phyloP scores from a whole-genome alignment of 2,329 filamentous ascomycete species.

The Diaporthe sp. region DNA sequence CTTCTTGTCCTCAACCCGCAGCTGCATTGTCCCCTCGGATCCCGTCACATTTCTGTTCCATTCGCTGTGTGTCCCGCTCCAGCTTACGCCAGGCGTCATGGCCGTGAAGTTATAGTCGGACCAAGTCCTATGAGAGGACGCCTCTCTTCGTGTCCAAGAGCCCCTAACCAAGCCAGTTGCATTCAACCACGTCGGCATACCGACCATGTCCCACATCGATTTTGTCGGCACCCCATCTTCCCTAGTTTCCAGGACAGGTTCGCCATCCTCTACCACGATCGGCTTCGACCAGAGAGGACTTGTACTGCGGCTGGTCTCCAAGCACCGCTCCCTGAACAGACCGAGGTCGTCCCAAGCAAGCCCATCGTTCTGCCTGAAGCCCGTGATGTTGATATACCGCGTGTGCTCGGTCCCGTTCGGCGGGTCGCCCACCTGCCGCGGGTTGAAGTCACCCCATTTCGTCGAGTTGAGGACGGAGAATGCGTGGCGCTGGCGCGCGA shows the following conservation, averaged over 20 bases:
- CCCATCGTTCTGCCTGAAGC: constrained; percentile 79
- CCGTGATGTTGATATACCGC: constrained; percentile 78
- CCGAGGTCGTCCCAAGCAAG: constrained; percentile 83
- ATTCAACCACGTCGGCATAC: constrained; percentile 76
- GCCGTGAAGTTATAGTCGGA: constrained; percentile 73
- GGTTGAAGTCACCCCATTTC: constrained; percentile 71
- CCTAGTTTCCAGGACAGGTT: constrained; percentile 51
- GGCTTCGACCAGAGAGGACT: constrained; percentile 54
- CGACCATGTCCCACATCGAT: constrained; percentile 46
- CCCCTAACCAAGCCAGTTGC: constrained; percentile 82
- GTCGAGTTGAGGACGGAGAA: constrained; percentile 68
- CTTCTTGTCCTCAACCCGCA: constrained; percentile 73
- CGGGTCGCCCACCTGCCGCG: constrained; percentile 49
- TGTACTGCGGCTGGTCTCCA: constrained; percentile 70
- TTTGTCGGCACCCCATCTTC: neutral
- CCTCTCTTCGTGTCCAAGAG: constrained; percentile 75
- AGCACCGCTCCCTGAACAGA: constrained; percentile 74
- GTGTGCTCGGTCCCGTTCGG: constrained; percentile 47
- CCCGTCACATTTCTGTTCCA: constrained; percentile 89
- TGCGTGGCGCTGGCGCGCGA: constrained; percentile 64
- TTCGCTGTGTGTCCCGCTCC: constrained; percentile 67
- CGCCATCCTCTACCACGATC: constrained; percentile 55
- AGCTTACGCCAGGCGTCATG: constrained; percentile 75
- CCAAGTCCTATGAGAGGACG: constrained; percentile 59
- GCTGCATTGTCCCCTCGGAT: constrained; percentile 73